Evolutionary conservation across 2,329 filamentous ascomycete species (phyloP), one percentile per base, ranked within the genome.

Genomic region (Botrytis aclada): DNA sequence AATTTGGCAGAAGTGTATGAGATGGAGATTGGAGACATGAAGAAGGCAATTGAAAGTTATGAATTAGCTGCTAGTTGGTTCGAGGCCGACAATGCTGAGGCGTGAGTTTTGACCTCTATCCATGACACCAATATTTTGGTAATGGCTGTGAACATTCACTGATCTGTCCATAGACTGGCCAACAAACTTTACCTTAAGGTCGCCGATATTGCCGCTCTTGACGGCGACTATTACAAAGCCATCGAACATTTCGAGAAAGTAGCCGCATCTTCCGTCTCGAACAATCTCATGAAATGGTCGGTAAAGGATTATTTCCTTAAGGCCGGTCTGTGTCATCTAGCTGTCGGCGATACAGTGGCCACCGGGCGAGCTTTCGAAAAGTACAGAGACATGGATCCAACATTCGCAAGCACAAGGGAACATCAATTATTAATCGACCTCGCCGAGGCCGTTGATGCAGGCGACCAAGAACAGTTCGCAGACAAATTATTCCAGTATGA

Each of bases 301-400:
- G 94, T 98, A 76, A 98, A 98, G 83, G 94, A 98, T 77, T 98
- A 98, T 84, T 91, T 98, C 80, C 87, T 98, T 80, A 97, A 98
- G 84, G 93, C 94, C 0, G 95, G 94, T 45, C 93, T 98, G 81
- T 98, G 95, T 84, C 92, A 97, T 81, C 87, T 98, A 54, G 89
- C 89, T 56, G 86, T 85, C 29, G 86, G 86, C 74, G 95, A 98
- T 81, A 84, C 92, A 79, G 92, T 98, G 71, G 92, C 91, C 65
- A 88, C 91, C 29, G 91, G 91, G 80, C 89, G 93, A 67, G 95
- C 94, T 43, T 85, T 98, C 34, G 92, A 97, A 79, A 89, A 89
- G 77, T 98, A 97, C 84, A 85, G 88, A 75, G 93, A 97, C 72
- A 86, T 92, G 80, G 93, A 97, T 81, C 90, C 91, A 29, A 87